Conservation (phyloP, 305 asterid genomes). For the Fraxinus floribunda region DNA sequence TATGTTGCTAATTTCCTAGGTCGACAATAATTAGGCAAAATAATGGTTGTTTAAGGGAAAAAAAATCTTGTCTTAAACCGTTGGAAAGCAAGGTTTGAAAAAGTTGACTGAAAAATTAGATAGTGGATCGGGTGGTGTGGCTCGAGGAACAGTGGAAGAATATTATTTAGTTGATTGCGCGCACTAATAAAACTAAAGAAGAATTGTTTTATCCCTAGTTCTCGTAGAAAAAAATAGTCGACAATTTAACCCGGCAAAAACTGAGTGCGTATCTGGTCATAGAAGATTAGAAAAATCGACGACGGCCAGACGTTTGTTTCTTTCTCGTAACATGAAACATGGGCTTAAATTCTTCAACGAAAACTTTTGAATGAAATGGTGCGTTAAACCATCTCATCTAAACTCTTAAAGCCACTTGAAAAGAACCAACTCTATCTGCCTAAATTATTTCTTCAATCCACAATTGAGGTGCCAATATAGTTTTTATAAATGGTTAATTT, state of each 20-base stretch:
- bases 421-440: too few relatives aligned
- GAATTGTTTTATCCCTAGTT: conserved; percentile 30
- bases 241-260: conserved; percentile 45
- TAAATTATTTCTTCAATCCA: too few relatives aligned
- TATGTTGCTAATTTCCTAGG: conserved; percentile 28
- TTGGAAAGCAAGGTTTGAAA: conserved; percentile 33
- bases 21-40: conserved; percentile 38
- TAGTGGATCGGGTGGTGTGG: conserved; percentile 34
- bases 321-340: conserved; percentile 17
- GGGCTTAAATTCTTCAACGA: too few relatives aligned
- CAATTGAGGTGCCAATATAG: too few relatives aligned
- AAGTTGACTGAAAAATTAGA: conserved; percentile 29
- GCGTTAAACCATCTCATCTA: too few relatives aligned
- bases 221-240: conserved; percentile 27
- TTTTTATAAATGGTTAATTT: too few relatives aligned
- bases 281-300: conserved; percentile 25
- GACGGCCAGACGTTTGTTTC: conserved; percentile 34
- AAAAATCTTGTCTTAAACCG: conserved; percentile 21
- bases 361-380: too few relatives aligned
- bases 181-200: not conserved
- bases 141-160: conserved; percentile 49
- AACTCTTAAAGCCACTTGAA: too few relatives aligned
- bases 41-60: conserved; percentile 25
- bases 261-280: conserved; percentile 32
- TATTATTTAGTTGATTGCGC: conserved; percentile 17